phyloP scores from a whole-genome alignment of 179 eudicot species.

The Silene vulgaris region DNA sequence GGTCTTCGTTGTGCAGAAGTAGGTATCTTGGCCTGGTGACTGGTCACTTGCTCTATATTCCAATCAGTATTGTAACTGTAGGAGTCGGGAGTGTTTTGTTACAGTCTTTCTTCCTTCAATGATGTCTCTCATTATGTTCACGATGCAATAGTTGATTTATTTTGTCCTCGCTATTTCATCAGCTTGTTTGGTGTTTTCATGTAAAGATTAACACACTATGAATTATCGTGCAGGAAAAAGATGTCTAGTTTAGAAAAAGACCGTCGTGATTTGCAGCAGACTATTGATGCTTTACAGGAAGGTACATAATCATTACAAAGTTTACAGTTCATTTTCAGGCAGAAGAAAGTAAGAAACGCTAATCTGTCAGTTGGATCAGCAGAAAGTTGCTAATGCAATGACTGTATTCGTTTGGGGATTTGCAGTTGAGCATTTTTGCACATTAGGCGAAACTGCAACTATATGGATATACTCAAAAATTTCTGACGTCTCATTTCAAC shows the following conservation, averaged over 20 bases:
- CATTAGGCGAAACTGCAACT: neutral
- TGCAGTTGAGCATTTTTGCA: neutral
- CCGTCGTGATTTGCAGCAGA: slow-evolving; percentile 73
- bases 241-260: slow-evolving; percentile 80
- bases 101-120: neutral
- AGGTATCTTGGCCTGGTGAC: neutral
- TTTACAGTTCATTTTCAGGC: neutral
- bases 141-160: neutral
- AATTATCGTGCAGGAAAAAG: slow-evolving; percentile 56
- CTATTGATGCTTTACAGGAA: slow-evolving; percentile 86
- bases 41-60: neutral
- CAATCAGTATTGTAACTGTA: neutral
- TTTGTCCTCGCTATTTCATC: neutral
- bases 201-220: neutral
- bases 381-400: neutral
- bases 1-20: too few relatives aligned
- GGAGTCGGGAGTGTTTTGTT: neutral
- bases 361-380: neutral
- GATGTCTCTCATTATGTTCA: neutral
- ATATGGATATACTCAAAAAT: neutral
- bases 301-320: slow-evolving; percentile 34
- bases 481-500: neutral
- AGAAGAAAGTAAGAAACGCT: neutral
- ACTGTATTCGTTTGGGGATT: neutral
- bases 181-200: neutral